Base-by-base conservation (phyloP, 2,329 filamentous ascomycete genomes). In the Calycina marina region DNA sequence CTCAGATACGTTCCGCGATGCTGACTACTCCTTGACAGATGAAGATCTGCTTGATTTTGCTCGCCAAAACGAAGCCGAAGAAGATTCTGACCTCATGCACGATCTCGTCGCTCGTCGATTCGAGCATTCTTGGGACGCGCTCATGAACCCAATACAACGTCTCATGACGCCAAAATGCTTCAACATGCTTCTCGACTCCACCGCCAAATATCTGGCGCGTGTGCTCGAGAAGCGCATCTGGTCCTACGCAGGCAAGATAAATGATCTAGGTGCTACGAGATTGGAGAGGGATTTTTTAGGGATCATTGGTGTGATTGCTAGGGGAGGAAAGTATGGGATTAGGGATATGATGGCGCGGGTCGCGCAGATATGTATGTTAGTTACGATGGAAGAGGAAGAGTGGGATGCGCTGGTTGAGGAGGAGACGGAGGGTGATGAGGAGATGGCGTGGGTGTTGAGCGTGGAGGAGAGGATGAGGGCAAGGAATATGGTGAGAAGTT, bases 381-480 rank as follows among this genome's bases (percentile, higher is more conserved):
- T 88, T 52, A 88, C 86, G 45, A 92, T 94, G 84, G 86, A 94
- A 52, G 82, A 90, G 18, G 86, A 94, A 36, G 88, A 94, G 56
- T 93, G 85, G 81, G 81, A 88, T 29, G 84, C 90, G 55, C 56
- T 86, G 20, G 57, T 56, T 18, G 52, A 58, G 55, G 38, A 52
- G 34, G 64, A 69, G 10, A 69, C 74, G 9, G 75, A 70, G 30
- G 78, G 70, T 8, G 25, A 28, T 14, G 25, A 28, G 16, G 24
- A 33, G 11, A 33, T 33, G 25, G 25, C 25, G 13, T 28, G 34
- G 12, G 14, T 31, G 16, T 13, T 31, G 17, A 25, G 4, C 12
- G 9, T 14, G 16, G 31, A 33, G 28, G 25, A 33, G 31, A 28
- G 24, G n/a, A n/a, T 14, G 9, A 27, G 13, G 13, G 31, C 24